phyloP scores from a whole-genome alignment of 805 yeast species.

The Yarrowia porcina region DNA sequence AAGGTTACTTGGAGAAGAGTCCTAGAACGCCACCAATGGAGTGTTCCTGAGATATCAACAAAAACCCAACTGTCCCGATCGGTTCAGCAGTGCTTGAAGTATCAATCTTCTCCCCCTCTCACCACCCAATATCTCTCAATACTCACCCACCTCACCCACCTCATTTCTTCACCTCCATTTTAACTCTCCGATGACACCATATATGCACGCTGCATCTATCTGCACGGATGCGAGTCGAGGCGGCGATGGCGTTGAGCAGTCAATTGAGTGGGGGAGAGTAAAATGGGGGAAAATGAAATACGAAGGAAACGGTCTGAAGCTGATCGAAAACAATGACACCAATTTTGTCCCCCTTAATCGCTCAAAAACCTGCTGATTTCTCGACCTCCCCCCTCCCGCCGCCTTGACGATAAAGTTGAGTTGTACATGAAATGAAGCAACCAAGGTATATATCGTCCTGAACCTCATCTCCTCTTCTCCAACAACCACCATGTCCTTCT shows the following conservation, averaged over 20 bases:
- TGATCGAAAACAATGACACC: too few species aligned
- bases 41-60: too few species aligned
- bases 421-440: neutral
- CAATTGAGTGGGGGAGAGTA: neutral
- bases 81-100: too few species aligned
- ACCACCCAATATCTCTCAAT: too few species aligned
- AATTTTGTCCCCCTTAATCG: too few species aligned
- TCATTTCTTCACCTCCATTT: too few species aligned
- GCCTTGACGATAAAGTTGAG: conserved; percentile 12
- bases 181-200: neutral
- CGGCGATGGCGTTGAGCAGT: neutral
- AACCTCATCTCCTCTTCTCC: neutral
- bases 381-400: neutral
- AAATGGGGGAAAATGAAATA: neutral
- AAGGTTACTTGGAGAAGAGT: too few species aligned
- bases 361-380: too few species aligned
- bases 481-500: conserved; percentile 5
- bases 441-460: neutral
- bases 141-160: too few species aligned
- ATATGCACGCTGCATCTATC: neutral
- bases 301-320: neutral
- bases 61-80: too few species aligned
- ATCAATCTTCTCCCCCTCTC: too few species aligned
- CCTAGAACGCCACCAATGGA: too few species aligned
- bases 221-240: neutral